Evolutionary conservation across 2,329 filamentous ascomycete species (phyloP).

Genomic region (Tolypocladium endophyticum): DNA sequence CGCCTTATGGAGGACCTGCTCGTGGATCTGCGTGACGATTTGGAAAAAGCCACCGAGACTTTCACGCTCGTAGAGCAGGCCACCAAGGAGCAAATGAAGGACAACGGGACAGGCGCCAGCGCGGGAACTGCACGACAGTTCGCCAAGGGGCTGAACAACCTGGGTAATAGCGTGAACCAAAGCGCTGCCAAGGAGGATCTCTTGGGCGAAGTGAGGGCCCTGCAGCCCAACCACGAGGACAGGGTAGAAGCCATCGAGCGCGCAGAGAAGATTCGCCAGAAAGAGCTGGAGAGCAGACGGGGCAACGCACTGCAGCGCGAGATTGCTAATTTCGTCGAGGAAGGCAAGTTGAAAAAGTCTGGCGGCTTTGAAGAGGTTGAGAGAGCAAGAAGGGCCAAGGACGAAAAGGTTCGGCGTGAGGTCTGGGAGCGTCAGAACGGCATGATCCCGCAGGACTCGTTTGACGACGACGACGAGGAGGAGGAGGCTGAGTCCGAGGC

Average conservation of each 20-base stretch:
- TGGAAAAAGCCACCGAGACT: conserved; percentile 88
- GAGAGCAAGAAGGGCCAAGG: conserved; percentile 69
- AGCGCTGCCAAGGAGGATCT: conserved; percentile 81
- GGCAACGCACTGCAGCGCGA: conserved; percentile 77
- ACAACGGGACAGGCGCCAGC: conserved; percentile 42
- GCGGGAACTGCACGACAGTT: conserved; percentile 44
- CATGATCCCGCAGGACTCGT: conserved; percentile 31
- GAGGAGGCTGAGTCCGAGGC: conserved; percentile 14
- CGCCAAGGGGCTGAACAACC: conserved; percentile 41
- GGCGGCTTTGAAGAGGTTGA: conserved; percentile 93
- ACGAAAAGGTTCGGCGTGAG: conserved; percentile 76
- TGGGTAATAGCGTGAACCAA: conserved; percentile 54
- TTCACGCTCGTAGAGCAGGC: conserved; percentile 94
- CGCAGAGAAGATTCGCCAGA: conserved; percentile 84
- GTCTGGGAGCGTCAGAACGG: conserved; percentile 61
- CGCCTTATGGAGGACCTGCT: conserved; percentile 94
- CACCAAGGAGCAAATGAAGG: conserved; percentile 94
- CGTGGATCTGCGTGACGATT: conserved; percentile 82
- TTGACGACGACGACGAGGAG: conserved; percentile 24
- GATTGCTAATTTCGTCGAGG: conserved; percentile 72
- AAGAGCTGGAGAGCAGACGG: conserved; percentile 69
- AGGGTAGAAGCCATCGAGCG: conserved; percentile 91
- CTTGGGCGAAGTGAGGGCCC: conserved; percentile 81
- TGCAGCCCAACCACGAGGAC: conserved; percentile 90
- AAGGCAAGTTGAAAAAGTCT: conserved; percentile 90